phyloP scores from a whole-genome alignment of 2,329 filamentous ascomycete species.

The Hypoxylon sp. region DNA sequence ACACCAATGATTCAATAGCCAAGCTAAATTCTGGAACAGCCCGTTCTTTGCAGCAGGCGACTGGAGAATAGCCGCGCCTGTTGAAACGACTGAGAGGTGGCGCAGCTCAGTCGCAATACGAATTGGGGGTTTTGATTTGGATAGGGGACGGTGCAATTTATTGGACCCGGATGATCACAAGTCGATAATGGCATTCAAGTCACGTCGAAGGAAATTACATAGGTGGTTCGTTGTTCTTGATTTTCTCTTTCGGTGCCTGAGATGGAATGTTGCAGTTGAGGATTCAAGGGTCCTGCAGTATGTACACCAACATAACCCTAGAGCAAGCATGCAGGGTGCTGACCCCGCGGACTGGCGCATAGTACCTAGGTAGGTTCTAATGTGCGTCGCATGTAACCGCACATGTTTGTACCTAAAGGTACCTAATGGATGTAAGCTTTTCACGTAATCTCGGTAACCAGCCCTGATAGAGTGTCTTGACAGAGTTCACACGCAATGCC shows the following conservation, averaged over 20 bases:
- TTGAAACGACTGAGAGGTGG: slow-evolving; percentile 37
- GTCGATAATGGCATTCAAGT: slow-evolving; percentile 21
- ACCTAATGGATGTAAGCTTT: not conserved
- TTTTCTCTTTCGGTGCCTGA: slow-evolving; percentile 10
- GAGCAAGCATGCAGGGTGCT: not conserved
- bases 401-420: not conserved
- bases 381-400: no score
- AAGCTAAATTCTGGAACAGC: slow-evolving; percentile 28
- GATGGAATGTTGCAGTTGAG: slow-evolving; percentile 14
- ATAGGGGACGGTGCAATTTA: slow-evolving; percentile 24
- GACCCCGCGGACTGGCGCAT: slow-evolving; percentile 12
- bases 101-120: slow-evolving; percentile 40
- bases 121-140: slow-evolving; percentile 30
- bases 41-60: slow-evolving; percentile 8
- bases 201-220: slow-evolving; percentile 28
- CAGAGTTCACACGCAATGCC: slow-evolving; percentile 13
- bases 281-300: slow-evolving; percentile 26
- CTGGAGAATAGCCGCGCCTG: slow-evolving; percentile 30
- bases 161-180: slow-evolving; percentile 18
- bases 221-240: slow-evolving; percentile 29
- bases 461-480: slow-evolving; percentile 19
- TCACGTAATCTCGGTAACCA: slow-evolving; percentile 29
- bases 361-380: not conserved
- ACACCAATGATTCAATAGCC: slow-evolving; percentile 19
- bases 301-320: no score